These are phyloP conservation scores for Biancaea sappan DNA, from an alignment of 306 rosid genomes.

Conservation along the genomic window DNA sequence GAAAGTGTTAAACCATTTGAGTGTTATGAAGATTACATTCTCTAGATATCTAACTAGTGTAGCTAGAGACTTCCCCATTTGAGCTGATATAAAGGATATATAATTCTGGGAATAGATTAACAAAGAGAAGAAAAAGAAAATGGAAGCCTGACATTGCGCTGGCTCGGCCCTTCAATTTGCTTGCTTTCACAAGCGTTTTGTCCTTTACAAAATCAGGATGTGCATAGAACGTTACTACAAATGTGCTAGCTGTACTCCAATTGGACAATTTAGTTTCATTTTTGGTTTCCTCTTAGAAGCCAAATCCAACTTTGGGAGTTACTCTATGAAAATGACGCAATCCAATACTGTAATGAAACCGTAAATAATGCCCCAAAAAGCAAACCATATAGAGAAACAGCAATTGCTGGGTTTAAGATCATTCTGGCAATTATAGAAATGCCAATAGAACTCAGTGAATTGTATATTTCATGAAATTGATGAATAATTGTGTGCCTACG, in stretches of 20 bases:
- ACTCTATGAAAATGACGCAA: conserved; percentile 38
- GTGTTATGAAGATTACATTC: neutral
- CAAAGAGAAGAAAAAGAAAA: too few species aligned
- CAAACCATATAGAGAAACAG: neutral
- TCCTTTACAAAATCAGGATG: conserved; percentile 10
- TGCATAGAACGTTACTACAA: neutral
- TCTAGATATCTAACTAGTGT: neutral
- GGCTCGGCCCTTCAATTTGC: neutral
- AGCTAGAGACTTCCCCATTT: neutral
- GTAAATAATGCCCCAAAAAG: neutral
- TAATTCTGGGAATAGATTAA: neutral
- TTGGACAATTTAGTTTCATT: neutral
- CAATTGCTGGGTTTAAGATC: neutral
- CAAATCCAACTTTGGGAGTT: conserved; percentile 15
- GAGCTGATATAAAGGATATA: neutral
- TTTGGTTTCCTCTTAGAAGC: conserved; percentile 9
- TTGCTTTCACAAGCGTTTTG: neutral
- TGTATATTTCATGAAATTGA: neutral
- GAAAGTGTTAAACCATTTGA: neutral
- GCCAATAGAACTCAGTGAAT: neutral
- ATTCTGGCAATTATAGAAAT: neutral
- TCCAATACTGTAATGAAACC: neutral
- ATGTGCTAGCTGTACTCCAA: neutral
- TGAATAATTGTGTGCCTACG: neutral
- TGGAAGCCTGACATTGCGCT: neutral